Percentiles rank a stretch among this genome's conserved stretches.
Conservation (phyloP, 495 filamentous ascomycete genomes). For the Penicillium pancosmium region DNA sequence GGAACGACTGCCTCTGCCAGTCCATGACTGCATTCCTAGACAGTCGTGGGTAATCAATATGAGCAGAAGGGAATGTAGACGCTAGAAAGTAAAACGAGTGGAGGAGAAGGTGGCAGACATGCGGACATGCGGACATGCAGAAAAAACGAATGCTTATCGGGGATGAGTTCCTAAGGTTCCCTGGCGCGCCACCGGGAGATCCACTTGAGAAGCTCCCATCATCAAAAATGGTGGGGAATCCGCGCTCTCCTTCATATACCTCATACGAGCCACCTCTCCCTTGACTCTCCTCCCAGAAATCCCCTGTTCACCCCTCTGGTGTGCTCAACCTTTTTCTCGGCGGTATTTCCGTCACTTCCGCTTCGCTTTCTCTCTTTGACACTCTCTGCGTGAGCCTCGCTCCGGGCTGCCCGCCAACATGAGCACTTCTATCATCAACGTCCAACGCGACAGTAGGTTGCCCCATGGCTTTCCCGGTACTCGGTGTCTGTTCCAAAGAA, state of each 20-base stretch:
- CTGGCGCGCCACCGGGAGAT: conserved; percentile 30
- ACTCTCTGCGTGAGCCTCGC: conserved; percentile 3
- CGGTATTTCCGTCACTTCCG: conserved; percentile 5
- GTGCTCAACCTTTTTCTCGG: not conserved
- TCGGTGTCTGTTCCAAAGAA: not conserved
- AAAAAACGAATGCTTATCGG: conserved; percentile 29
- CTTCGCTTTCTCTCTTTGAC: conserved; percentile 5
- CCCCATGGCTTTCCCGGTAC: conserved; percentile 1
- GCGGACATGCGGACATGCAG: conserved; percentile 10
- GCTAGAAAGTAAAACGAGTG: too few species aligned
- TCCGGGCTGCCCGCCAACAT: conserved; percentile 47
- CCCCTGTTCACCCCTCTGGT: not conserved
- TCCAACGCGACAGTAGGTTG: conserved; percentile 55
- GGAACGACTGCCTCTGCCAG: conserved; percentile 36
- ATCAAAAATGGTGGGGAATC: conserved; percentile 35
- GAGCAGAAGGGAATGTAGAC: too few species aligned
- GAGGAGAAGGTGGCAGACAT: not conserved
- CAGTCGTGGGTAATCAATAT: too few species aligned
- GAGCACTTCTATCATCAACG: conserved; percentile 53
- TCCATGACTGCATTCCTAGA: conserved; percentile 45
- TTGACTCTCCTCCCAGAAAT: not conserved
- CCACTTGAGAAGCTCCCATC: conserved; percentile 30
- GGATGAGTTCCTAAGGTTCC: conserved; percentile 14
- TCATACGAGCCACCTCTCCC: conserved; percentile 27
- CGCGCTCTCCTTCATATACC: conserved; percentile 29